phyloP scores from a whole-genome alignment of 352 stramenopile species.

The Phytophthora sansomeana region DNA sequence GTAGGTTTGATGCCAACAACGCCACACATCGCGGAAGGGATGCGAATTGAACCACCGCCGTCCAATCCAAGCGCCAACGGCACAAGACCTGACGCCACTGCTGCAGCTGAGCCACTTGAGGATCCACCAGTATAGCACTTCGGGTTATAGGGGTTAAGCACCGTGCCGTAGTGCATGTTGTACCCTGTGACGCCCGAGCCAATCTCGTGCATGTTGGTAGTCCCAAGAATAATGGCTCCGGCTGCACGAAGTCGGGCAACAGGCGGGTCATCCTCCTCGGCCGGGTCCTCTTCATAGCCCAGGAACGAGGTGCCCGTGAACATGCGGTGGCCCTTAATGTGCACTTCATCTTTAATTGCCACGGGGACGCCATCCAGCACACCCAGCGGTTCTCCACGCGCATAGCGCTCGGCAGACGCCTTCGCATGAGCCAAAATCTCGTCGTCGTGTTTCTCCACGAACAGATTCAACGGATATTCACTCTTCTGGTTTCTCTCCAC shows the following conservation, averaged over 20 bases:
- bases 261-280: slow-evolving; percentile 55
- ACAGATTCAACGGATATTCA: slow-evolving; percentile 67
- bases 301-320: slow-evolving; percentile 85
- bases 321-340: slow-evolving; percentile 72
- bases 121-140: slow-evolving; percentile 91
- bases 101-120: slow-evolving; percentile 89
- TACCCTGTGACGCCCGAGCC: slow-evolving; percentile 79
- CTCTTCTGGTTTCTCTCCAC: slow-evolving; percentile 61
- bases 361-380: slow-evolving; percentile 91
- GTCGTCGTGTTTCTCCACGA: slow-evolving; percentile 79
- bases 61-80: slow-evolving; percentile 89
- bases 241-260: slow-evolving; percentile 66
- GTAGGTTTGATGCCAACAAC: slow-evolving; percentile 91
- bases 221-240: slow-evolving; percentile 90
- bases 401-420: slow-evolving; percentile 75
- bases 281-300: slow-evolving; percentile 51
- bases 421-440: slow-evolving; percentile 74
- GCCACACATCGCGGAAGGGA: slow-evolving; percentile 90
- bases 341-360: slow-evolving; percentile 89
- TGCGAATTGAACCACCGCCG: slow-evolving; percentile 91
- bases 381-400: slow-evolving; percentile 63
- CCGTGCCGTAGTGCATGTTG: slow-evolving; percentile 77
- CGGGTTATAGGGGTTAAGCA: slow-evolving; percentile 88
- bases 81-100: slow-evolving; percentile 89
- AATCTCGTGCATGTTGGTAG: slow-evolving; percentile 92